Conservation (phyloP, 1,284 basidiomycete species). For the Melampsora larici-populina region DNA sequence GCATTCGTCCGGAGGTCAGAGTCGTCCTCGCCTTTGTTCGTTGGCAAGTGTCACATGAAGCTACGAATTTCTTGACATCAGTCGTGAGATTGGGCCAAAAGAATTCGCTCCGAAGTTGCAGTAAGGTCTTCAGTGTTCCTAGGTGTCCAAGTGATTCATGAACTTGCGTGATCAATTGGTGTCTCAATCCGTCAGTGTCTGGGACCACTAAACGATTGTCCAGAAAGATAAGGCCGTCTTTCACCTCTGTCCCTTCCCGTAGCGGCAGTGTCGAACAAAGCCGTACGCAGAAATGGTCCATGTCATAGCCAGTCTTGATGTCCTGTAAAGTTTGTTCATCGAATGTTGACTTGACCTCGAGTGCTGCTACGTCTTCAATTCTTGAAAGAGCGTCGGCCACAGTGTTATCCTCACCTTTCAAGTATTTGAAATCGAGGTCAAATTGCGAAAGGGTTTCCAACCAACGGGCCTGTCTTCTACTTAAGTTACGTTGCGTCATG, state of each 20-base stretch:
- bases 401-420: background rate
- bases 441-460: background rate
- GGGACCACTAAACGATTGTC: background rate
- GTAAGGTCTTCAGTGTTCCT: background rate
- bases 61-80: background rate
- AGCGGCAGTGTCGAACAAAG: background rate
- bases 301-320: background rate
- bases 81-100: background rate
- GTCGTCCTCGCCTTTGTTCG: background rate
- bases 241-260: background rate
- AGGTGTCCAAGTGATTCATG: slow-evolving; percentile 2
- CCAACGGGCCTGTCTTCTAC: too few relatives aligned
- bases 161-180: background rate
- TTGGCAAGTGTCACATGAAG: background rate
- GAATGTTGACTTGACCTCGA: background rate
- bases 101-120: background rate
- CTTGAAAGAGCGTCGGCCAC: slow-evolving; percentile 9
- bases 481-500: too few relatives aligned
- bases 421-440: slow-evolving; percentile 1
- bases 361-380: too few relatives aligned
- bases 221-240: slow-evolving; percentile 1
- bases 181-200: background rate
- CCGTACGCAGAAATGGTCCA: background rate
- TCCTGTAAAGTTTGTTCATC: background rate
- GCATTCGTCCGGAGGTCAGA: background rate